Percentiles rank a stretch among this genome's conserved stretches.
Conservation (phyloP, 371 early-diverging fungal species). For the Parasitella parasitica region DNA sequence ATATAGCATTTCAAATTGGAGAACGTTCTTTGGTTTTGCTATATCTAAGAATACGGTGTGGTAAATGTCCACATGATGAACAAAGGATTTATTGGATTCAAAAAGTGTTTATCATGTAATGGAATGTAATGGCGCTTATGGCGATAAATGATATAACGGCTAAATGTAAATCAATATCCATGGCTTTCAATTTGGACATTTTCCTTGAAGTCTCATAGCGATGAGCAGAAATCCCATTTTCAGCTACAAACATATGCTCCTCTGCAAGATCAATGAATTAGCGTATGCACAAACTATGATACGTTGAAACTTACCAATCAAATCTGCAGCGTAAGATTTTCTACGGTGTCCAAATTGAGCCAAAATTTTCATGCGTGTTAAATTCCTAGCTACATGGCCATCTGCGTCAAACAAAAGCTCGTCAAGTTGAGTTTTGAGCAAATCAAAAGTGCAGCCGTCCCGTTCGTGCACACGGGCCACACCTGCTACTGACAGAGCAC, state of each 20-base stretch:
- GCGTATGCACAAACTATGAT: not conserved
- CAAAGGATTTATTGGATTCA: too few relatives aligned
- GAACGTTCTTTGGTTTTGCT: too few relatives aligned
- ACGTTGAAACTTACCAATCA: constrained; percentile 2
- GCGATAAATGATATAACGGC: not conserved
- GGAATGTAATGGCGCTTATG: not conserved
- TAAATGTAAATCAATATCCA: constrained; percentile 6
- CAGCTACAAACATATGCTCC: constrained; percentile 10
- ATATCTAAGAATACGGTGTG: too few relatives aligned
- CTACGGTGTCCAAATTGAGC: constrained; percentile 8
- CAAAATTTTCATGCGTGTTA: constrained; percentile 7
- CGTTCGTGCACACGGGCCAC: constrained; percentile 4
- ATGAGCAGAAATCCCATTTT: constrained; percentile 1
- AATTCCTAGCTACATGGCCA: constrained; percentile 1
- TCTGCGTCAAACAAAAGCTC: not conserved
- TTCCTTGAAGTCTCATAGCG: constrained; percentile 1
- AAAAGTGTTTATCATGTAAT: not conserved
- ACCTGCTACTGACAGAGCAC: constrained; percentile 6
- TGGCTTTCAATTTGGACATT: not conserved
- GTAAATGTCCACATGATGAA: too few relatives aligned
- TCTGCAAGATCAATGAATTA: not conserved
- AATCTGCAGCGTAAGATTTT: constrained; percentile 13
- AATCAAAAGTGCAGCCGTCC: not conserved
- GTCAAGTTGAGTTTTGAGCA: not conserved
- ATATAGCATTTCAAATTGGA: too few relatives aligned